Base-by-base conservation (phyloP, 148 eudicot species). In the Camellia sinensis region DNA sequence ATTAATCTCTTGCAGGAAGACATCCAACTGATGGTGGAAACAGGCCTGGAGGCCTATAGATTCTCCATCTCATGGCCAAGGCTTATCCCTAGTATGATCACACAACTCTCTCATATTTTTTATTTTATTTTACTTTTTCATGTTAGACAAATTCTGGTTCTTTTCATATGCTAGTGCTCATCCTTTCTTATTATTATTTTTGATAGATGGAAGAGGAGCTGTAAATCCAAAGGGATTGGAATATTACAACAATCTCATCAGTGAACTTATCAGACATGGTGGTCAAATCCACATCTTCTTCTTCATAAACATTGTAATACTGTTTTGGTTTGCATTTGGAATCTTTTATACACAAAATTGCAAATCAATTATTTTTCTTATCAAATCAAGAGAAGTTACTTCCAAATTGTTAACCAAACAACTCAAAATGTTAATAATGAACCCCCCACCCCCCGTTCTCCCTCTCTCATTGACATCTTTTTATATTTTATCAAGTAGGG, bases 31-130 rank as follows among this genome's bases (percentile, higher is more conserved):
- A 89, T 87, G 89, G 87, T 65, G 29, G 89, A 91, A 44, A 91
- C 88, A n/a, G 89, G 90, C 53, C 45, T 91, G 60, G 90, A 91
- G 83, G 95, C 92, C 7, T 91, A 83, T 52, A 80, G 95, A 64
- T 84, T 89, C 72, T 91, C 95, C 40, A 88, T 91, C 77, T 87
- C 95, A 41, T 88, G 92, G 95, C 80, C 95, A 17, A 89, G 95
- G 83, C 85, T 91, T 6, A 76, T 91, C 52, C 95, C 95, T 1
- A 73, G 95, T 91, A 89, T 68, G 87, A 29, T 61, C 62, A 12
- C 70, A 5, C 61, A 10, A 43, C 0, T 79, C 48, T 59, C 37
- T 29, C 37, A 29, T 29, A 29, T 1, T 29, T 29, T 29, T 29
- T 29, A 29, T 29, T 29, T 29, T 29, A 29, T 1, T 29, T 29